A percentile compares a stretch with the other conserved stretches of the same genome.
phyloP scores from a whole-genome alignment of 2,329 filamentous ascomycete species.

The Pseudogymnoascus sp. region DNA sequence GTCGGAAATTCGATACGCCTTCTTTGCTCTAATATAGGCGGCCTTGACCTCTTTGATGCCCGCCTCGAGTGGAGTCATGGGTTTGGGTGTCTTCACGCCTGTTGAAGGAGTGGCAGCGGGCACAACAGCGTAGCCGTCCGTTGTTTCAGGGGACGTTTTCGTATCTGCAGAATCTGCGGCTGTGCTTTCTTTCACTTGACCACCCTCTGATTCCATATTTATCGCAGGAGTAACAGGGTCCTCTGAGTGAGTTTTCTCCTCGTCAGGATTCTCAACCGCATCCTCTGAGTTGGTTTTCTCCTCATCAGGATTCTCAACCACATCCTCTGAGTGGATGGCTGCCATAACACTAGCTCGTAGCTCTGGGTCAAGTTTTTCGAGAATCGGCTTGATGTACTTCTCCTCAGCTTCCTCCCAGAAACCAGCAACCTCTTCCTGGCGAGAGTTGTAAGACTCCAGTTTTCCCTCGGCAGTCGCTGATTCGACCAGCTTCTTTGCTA shows the following conservation, averaged over 20 bases:
- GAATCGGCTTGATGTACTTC: slow-evolving; percentile 66
- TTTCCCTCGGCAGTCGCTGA: slow-evolving; percentile 66
- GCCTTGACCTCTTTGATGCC: slow-evolving; percentile 69
- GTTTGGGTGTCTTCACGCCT: slow-evolving; percentile 9
- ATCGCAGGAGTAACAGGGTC: slow-evolving; percentile 18
- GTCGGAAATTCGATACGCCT: slow-evolving; percentile 71
- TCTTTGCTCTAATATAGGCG: slow-evolving; percentile 75
- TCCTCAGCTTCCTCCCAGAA: slow-evolving; percentile 84
- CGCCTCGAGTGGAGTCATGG: slow-evolving; percentile 48
- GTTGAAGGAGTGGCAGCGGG: neutral
- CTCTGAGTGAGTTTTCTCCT: slow-evolving; percentile 17
- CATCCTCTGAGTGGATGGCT: slow-evolving; percentile 44
- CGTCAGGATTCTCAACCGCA: slow-evolving; percentile 21
- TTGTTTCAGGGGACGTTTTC: neutral
- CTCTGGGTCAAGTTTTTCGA: slow-evolving; percentile 55
- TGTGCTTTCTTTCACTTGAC: neutral
- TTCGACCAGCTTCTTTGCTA: slow-evolving; percentile 78
- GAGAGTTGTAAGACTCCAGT: slow-evolving; percentile 57
- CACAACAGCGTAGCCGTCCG: neutral
- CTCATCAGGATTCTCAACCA: slow-evolving; percentile 21
- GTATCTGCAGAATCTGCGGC: neutral
- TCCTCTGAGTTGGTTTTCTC: slow-evolving; percentile 41
- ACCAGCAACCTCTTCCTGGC: slow-evolving; percentile 68
- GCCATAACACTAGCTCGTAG: slow-evolving; percentile 56
- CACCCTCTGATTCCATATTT: slow-evolving; percentile 13